Evolutionary conservation across 2,329 filamentous ascomycete species (phyloP).

Genomic region (Aureobasidium sp.): DNA sequence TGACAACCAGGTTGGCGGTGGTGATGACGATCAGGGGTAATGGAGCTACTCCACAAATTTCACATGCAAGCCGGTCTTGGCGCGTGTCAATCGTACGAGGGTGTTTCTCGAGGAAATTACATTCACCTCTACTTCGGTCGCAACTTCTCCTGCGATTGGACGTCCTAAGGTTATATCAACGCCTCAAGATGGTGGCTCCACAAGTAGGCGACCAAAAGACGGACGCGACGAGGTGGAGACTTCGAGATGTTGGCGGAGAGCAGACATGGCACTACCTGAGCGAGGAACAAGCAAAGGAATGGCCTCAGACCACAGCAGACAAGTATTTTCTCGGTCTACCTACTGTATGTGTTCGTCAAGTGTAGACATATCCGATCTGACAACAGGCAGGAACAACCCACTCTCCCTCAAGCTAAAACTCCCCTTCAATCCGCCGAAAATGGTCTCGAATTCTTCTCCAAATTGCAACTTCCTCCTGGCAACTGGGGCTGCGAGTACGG

Average conservation of each 20-base stretch:
- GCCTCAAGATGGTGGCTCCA: neutral
- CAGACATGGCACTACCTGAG: slow-evolving; percentile 93
- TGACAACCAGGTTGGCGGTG: neutral
- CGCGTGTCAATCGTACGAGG: slow-evolving; percentile 10
- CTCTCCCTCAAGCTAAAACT: slow-evolving; percentile 61
- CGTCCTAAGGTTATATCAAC: no score
- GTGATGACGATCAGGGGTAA: neutral
- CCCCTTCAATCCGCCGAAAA: slow-evolving; percentile 75
- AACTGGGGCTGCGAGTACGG: slow-evolving; percentile 98
- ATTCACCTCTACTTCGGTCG: neutral
- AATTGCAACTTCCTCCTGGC: slow-evolving; percentile 79
- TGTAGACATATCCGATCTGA: no score
- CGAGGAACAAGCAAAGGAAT: slow-evolving; percentile 62
- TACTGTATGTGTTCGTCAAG: slow-evolving; percentile 62
- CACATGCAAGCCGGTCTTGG: slow-evolving; percentile 9
- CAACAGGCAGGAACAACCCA: slow-evolving; percentile 60
- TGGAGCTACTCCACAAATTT: slow-evolving; percentile 6
- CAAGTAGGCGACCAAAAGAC: slow-evolving; percentile 39
- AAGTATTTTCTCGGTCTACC: slow-evolving; percentile 79
- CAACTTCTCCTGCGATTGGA: neutral
- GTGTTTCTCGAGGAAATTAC: neutral
- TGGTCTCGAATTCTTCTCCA: slow-evolving; percentile 78
- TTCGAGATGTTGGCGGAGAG: slow-evolving; percentile 72
- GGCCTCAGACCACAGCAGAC: slow-evolving; percentile 85
- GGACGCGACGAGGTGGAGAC: slow-evolving; percentile 75